Evolutionary conservation across 106 monocot species (phyloP), one percentile per base, ranked within the genome.

Genomic region (Allium cepa): DNA sequence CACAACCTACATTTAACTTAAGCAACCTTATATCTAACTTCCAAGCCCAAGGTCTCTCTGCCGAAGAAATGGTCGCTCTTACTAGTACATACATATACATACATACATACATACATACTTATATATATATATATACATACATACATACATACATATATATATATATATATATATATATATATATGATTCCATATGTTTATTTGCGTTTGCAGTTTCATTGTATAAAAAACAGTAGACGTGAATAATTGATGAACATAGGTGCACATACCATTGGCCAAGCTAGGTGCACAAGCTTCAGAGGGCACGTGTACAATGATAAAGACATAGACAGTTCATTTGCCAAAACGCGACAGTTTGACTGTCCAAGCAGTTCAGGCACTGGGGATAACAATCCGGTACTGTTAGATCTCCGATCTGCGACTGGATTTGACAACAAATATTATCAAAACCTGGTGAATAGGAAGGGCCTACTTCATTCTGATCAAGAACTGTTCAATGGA

Each of bases 381-480:
- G 83, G 88, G n/a, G 86, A 89, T 75, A 79, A 76, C 81, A 83
- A 84, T 49, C 26, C 89, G 22, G 74, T 83, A 0, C 86, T 83
- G 0, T 59, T 89, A 2, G 88, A 93, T 69, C 53, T 69, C 28
- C 83, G 78, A 17, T 86, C 86, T 1, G 75, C 79, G 11, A 83
- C 61, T 0, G 9, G 17, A 60, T 93, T 93, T 68, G 89, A 93
- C 72, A 83, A 83, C 75, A 62, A 61, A 70, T 93, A 93, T 76
- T 92, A 62, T 71, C 79, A 76, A 65, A 92, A 92, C 56, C 82
- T 93, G n/a, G n/a, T 93, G 48, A 61, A 12, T 62, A 53, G 57
- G 15, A 81, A 79, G 53, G 88, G 88, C 4, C 86, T 93, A 15
- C 88, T 93, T 63, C 93, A 93, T 63, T 93, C 93, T 10, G 93